Base-by-base conservation (phyloP, 768 basidiomycete genomes). In the Lactifluus piperatus region DNA sequence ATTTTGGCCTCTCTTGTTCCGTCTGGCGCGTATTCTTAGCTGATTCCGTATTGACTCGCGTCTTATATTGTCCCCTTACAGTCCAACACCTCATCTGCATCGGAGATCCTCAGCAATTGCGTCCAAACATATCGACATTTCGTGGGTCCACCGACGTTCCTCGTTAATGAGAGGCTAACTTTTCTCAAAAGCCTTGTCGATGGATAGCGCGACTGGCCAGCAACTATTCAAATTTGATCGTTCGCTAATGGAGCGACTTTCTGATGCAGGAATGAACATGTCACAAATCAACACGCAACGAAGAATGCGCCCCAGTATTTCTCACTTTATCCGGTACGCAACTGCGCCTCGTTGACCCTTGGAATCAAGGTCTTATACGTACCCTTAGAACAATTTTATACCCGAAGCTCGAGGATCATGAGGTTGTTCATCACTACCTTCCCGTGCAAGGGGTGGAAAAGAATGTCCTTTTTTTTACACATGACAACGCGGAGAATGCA, bases 91-190 rank as follows among this genome's bases (percentile, higher is more conserved):
- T 91, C 22, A 88, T 91, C 57, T 73, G 84, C 44, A 89, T 91
- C n/a, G 89, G 89, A 0, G 89, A 91, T 62, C 89, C 88, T 6
- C 74, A 79, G 2, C 89, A 91, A 70, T 75, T 91, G 1, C 79
- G 89, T 1, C 88, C 85, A 0, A 87, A 77, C 0, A 60, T 89
- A 46, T 81, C 81, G 34, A 86, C 80, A 18, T 89, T 75, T 60
- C 60, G 86, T 87, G 57, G 27, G 79, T 68, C 34, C 11, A 18
- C 13, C 18, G 18, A 10, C 9, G 10, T 36, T 14, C 41, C 8
- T 47, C 11, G 3, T 11, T 24, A 14, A 16, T 7, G n/a, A n/a
- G 8, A 29, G 22, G 8, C 41, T 64, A 16, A 65, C 49, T 11
- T 37, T 22, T 29, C n/a, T 26, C 34, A 43, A 18, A 48, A 90